Evolutionary conservation across 805 yeast species (phyloP), one percentile per base, ranked within the genome.

Genomic region (Zygoascus flipseniorum): DNA sequence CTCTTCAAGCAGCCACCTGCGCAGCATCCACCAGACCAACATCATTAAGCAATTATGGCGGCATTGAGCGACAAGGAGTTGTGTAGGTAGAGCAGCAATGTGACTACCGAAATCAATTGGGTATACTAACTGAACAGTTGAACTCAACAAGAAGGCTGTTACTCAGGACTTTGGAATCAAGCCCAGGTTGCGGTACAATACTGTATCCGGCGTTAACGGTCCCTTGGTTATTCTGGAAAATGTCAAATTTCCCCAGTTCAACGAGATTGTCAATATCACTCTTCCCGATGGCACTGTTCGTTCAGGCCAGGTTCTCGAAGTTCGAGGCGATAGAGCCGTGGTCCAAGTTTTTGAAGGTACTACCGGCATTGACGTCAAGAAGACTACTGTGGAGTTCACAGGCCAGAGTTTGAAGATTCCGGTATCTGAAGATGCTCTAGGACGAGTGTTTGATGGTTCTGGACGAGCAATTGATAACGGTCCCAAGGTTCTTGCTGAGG

Each of bases 261-360:
- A 92, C 66, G 99, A 93, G 74, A 93, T 93, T 75, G 99, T 93
- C 66, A 87, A 90, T 72, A 79, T 93, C 66, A 95, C 99, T 10
- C 78, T 93, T 56, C 99, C 99, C 48, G 99, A 95, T 69, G 99
- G 99, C 10, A 72, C 93, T 19, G 74, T 76, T 50, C 86, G 99
- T 74, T 96, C 96, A 55, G 99, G 99, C 66, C 98, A 93, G 73
- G 99, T 93, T 23, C 80, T 93, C 67, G 99, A 93, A 75, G 98
- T 95, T 55, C 85, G 95, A 73, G 99, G 99, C 58, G 82, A 86
- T 65, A 85, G 93, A 69, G 99, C 99, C 52, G 82, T 93, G 71
- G 99, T 93, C 51, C 99, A 93, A 79, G 99, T 93, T 50, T 93
- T 93, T 69, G 98, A 93, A 76, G 99, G 99, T 67, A 93, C 99